Percentiles rank a stretch among this genome's conserved stretches.
Conservation (phyloP, 768 basidiomycete species). For the Serendipita sp. region DNA sequence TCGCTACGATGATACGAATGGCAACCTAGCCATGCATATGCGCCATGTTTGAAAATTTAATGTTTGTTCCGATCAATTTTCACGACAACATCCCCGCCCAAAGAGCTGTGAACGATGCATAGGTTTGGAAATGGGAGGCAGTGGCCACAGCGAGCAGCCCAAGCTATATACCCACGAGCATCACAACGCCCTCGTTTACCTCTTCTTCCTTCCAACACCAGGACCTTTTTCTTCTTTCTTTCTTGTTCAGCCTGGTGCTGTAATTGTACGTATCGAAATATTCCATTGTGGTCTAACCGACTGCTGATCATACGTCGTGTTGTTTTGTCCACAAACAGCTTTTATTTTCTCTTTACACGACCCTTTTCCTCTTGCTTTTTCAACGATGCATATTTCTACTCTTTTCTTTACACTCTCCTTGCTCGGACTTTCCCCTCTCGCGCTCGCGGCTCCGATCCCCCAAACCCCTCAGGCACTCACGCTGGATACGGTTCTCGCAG, state of each 20-base stretch:
- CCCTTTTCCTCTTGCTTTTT: background rate
- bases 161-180: background rate
- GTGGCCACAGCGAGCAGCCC: too few species aligned
- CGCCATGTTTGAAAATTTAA: too few species aligned
- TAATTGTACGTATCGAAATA: background rate
- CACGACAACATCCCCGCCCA: too few species aligned
- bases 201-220: background rate
- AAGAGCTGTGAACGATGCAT: background rate
- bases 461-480: background rate
- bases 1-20: too few species aligned
- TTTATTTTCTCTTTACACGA: background rate
- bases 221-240: background rate
- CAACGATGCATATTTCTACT: background rate
- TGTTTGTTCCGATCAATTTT: too few species aligned
- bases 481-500: background rate
- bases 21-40: too few species aligned
- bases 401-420: background rate
- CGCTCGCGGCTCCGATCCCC: background rate
- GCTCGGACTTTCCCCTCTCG: background rate
- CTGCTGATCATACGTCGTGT: too few species aligned
- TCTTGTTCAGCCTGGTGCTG: background rate
- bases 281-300: too few species aligned
- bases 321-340: background rate
- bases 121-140: background rate
- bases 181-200: background rate